Evolutionary conservation across 495 filamentous ascomycete species (phyloP).

Genomic region (Bombardia bombarda): DNA sequence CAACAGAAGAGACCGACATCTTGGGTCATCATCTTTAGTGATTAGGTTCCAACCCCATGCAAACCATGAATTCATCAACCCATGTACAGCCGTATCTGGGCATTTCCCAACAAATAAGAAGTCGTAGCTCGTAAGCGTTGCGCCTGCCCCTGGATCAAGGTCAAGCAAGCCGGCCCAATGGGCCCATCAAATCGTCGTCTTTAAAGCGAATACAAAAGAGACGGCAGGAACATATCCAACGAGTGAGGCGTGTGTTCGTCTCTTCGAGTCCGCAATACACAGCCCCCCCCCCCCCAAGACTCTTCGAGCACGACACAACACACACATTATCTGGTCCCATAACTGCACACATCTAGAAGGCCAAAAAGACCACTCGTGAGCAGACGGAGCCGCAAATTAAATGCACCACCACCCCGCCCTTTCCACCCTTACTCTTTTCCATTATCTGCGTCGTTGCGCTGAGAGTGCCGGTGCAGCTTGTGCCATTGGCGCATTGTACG

Average conservation of each 20-base stretch:
- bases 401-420: neutral
- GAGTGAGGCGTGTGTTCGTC: no score
- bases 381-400: no score
- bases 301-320: no score
- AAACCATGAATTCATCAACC: slow-evolving; percentile 25
- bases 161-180: no score
- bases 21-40: slow-evolving; percentile 4
- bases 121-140: slow-evolving; percentile 19
- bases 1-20: neutral
- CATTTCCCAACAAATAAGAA: slow-evolving; percentile 17
- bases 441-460: slow-evolving; percentile 22
- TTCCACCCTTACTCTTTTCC: neutral
- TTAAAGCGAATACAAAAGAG: slow-evolving; percentile 27
- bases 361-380: no score
- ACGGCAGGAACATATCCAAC: slow-evolving; percentile 6
- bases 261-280: neutral
- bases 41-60: slow-evolving; percentile 21
- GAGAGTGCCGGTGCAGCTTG: slow-evolving; percentile 34
- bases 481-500: slow-evolving; percentile 37
- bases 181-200: slow-evolving; percentile 25
- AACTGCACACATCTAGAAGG: no score
- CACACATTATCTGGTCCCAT: slow-evolving; percentile 1
- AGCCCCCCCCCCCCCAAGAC: neutral
- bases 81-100: slow-evolving; percentile 31
- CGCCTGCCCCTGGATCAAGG: slow-evolving; percentile 3